These are phyloP conservation scores for Didymellaceae sp. DNA, from an alignment of 2,329 filamentous ascomycete genomes.

Conservation along the genomic window DNA sequence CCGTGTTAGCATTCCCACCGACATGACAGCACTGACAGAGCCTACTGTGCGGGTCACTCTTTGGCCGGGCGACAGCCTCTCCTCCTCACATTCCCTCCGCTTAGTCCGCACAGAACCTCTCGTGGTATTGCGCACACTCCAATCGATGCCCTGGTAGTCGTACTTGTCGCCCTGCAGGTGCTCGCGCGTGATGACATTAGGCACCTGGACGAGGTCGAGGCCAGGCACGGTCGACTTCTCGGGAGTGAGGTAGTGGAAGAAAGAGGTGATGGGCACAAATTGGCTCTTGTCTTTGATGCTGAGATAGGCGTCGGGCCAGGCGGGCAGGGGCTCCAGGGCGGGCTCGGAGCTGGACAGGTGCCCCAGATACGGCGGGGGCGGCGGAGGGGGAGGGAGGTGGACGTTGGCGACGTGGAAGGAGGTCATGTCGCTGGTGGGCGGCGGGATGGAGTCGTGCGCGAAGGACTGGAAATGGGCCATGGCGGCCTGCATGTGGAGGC, in stretches of 20 bases:
- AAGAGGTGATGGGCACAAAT: slow-evolving; percentile 38
- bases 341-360: slow-evolving; percentile 26
- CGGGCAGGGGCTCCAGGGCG: slow-evolving; percentile 31
- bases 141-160: slow-evolving; percentile 50
- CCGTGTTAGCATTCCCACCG: not conserved
- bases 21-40: not conserved
- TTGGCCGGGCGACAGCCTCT: slow-evolving; percentile 25
- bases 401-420: slow-evolving; percentile 24
- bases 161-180: slow-evolving; percentile 44
- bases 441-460: slow-evolving; percentile 14
- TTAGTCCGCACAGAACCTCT: slow-evolving; percentile 33
- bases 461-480: slow-evolving; percentile 25
- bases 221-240: slow-evolving; percentile 24
- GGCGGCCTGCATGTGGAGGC: slow-evolving; percentile 22
- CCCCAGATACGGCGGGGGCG: slow-evolving; percentile 17
- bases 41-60: slow-evolving; percentile 31
- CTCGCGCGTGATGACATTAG: slow-evolving; percentile 37
- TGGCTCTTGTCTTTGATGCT: slow-evolving; percentile 37
- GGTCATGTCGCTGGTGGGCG: slow-evolving; percentile 17
- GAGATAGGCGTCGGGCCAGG: slow-evolving; percentile 36
- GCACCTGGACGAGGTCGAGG: slow-evolving; percentile 34
- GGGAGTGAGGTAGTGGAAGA: slow-evolving; percentile 32
- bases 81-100: slow-evolving; percentile 32
- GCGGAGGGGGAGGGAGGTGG: slow-evolving; percentile 17
- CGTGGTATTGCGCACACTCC: slow-evolving; percentile 40